Evolutionary conservation across 768 basidiomycete genomes (phyloP).

Genomic region (Exidia glandulosa): DNA sequence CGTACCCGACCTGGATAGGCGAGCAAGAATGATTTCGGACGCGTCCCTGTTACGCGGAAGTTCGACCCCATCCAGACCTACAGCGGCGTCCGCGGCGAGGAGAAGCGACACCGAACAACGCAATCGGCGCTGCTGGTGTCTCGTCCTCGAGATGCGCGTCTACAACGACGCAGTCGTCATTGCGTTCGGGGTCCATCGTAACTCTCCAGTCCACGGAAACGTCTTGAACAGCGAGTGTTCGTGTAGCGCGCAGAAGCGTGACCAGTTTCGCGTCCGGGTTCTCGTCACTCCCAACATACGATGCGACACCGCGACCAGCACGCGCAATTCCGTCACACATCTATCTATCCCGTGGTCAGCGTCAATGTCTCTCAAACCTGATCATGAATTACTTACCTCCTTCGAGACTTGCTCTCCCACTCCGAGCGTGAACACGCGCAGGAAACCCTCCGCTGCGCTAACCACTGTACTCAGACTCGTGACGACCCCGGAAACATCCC

Average conservation of each 20-base stretch:
- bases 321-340: slow-evolving; percentile 11
- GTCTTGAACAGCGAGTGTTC: slow-evolving; percentile 2
- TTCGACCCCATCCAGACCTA: too few relatives aligned
- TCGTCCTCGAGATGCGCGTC: not conserved
- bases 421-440: slow-evolving; percentile 11
- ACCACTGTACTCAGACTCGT: not conserved
- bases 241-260: slow-evolving; percentile 5
- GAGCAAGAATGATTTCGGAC: too few relatives aligned
- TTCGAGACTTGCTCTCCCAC: slow-evolving; percentile 4
- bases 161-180: slow-evolving; percentile 6
- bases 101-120: not conserved
- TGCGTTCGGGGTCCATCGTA: not conserved
- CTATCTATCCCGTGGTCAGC: slow-evolving; percentile 1
- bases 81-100: too few relatives aligned
- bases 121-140: not conserved
- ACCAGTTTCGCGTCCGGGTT: slow-evolving; percentile 7
- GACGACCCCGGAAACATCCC: slow-evolving; percentile 7
- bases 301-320: slow-evolving; percentile 4
- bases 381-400: not conserved
- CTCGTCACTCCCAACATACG: slow-evolving; percentile 8
- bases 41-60: too few relatives aligned
- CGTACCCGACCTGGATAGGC: too few relatives aligned
- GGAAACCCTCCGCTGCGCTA: not conserved
- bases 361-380: not conserved
- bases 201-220: slow-evolving; percentile 4